Evolutionary conservation across 2,329 filamentous ascomycete genomes (phyloP).

Genomic region (Colletotrichum viniferum): DNA sequence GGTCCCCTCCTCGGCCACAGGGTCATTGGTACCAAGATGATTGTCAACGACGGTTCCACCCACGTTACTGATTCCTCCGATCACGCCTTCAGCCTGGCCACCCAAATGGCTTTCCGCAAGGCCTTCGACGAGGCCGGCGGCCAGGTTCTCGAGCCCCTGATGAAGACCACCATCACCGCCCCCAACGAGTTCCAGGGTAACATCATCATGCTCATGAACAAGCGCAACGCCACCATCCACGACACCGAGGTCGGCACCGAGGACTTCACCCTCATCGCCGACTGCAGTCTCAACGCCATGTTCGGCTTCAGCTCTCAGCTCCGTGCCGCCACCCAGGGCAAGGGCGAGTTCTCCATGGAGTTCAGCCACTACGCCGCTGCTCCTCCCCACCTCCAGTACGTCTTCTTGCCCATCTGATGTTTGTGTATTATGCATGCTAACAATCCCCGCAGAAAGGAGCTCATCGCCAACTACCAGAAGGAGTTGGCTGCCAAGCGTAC

Average conservation of each 20-base stretch:
- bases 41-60: slow-evolving; percentile 94
- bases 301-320: slow-evolving; percentile 95
- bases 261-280: slow-evolving; percentile 90
- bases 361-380: slow-evolving; percentile 95
- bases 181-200: slow-evolving; percentile 98
- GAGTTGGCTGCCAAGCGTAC: slow-evolving; percentile 62
- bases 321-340: slow-evolving; percentile 92
- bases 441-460: slow-evolving; percentile 53
- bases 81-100: slow-evolving; percentile 92
- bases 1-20: slow-evolving; percentile 92
- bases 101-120: slow-evolving; percentile 95
- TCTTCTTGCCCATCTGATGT: slow-evolving; percentile 25
- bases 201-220: slow-evolving; percentile 93
- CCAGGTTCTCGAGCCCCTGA: slow-evolving; percentile 89
- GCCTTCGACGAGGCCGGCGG: slow-evolving; percentile 83
- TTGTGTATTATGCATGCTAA: slow-evolving; percentile 27
- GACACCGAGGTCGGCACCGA: slow-evolving; percentile 94
- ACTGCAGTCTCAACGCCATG: slow-evolving; percentile 96
- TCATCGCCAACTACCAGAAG: slow-evolving; percentile 63
- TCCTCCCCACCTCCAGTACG: slow-evolving; percentile 86
- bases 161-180: slow-evolving; percentile 97
- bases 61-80: slow-evolving; percentile 98
- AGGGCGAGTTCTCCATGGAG: slow-evolving; percentile 99
- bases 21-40: slow-evolving; percentile 88
- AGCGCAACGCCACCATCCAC: slow-evolving; percentile 92